Percentiles rank a stretch among this genome's conserved stretches.
Evolutionary conservation across 2,329 filamentous ascomycete genomes (phyloP).

Genomic region (Furcasterigmium furcatum): DNA sequence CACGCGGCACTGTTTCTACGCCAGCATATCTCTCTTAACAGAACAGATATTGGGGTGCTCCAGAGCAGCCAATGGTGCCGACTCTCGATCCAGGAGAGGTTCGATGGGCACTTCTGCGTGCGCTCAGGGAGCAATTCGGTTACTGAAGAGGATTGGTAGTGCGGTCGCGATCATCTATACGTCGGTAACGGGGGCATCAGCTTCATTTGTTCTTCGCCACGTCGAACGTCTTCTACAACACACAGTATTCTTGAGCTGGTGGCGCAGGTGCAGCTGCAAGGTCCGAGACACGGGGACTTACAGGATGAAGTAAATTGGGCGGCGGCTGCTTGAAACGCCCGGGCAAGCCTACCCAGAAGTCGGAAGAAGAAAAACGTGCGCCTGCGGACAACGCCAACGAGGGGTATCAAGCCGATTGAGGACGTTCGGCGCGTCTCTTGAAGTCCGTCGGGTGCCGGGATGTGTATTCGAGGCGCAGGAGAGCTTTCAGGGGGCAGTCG

Average conservation of each 20-base stretch:
- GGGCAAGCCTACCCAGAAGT: neutral
- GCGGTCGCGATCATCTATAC: too few species aligned
- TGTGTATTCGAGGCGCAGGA: neutral
- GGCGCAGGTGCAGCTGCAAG: neutral
- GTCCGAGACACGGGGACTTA: constrained; percentile 7
- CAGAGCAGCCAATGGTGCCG: neutral
- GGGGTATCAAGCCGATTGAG: neutral
- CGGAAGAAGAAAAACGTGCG: constrained; percentile 1
- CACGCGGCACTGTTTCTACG: neutral
- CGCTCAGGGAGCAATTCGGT: too few species aligned
- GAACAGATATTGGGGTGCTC: neutral
- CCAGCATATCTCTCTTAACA: neutral
- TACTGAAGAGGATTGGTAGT: too few species aligned
- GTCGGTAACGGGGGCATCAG: too few species aligned
- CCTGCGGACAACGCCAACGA: neutral
- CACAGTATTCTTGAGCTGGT: too few species aligned
- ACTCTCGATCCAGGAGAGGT: neutral
- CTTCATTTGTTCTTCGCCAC: too few species aligned
- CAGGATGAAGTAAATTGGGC: constrained; percentile 2
- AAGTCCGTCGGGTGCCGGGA: neutral
- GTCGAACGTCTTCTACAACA: too few species aligned
- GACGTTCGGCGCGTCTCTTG: neutral
- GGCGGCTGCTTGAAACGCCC: constrained; percentile 4
- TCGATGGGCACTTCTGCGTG: too few species aligned
- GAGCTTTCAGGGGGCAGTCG: neutral